These are phyloP conservation scores for Cenchrus americanus DNA, from an alignment of 176 grass and related monocot genomes.

Conservation along the genomic window DNA sequence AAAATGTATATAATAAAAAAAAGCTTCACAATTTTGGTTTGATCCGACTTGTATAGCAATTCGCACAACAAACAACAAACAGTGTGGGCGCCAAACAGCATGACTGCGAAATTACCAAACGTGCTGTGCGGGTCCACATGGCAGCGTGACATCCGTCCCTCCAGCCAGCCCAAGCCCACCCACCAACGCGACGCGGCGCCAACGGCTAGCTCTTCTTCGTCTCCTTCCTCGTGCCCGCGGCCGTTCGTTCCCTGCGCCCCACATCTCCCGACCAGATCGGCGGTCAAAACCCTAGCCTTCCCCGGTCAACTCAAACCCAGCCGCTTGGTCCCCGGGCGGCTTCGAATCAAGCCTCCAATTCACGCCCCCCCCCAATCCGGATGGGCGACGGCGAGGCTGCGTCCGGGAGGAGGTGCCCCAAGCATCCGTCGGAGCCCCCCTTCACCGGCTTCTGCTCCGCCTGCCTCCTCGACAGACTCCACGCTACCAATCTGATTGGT, in stretches of 20 bases:
- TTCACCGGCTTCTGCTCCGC: conserved; percentile 75
- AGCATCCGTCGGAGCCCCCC: conserved; percentile 54
- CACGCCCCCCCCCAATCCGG: not conserved
- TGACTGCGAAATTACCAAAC: too few relatives aligned
- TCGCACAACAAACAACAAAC: too few relatives aligned
- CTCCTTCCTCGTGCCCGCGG: not conserved
- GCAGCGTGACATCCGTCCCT: not conserved
- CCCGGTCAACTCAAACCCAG: conserved; percentile 37
- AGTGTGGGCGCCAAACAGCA: too few relatives aligned
- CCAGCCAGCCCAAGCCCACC: too few relatives aligned
- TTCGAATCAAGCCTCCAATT: conserved; percentile 5
- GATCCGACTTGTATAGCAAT: too few relatives aligned
- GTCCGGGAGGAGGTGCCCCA: conserved; percentile 44
- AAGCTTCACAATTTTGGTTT: too few relatives aligned
- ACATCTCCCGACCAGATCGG: not conserved
- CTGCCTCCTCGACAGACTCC: conserved; percentile 68
- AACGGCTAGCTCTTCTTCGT: not conserved
- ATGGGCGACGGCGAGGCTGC: conserved; percentile 27
- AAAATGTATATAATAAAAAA: too few relatives aligned
- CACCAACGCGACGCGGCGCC: not conserved
- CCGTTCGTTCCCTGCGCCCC: not conserved
- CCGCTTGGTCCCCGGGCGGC: not conserved
- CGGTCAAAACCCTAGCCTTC: conserved; percentile 37
- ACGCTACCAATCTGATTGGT: conserved; percentile 31
- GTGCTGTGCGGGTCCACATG: not conserved